Evolutionary conservation across 2,329 filamentous ascomycete genomes (phyloP).

Genomic region (Diaporthe citriasiana): DNA sequence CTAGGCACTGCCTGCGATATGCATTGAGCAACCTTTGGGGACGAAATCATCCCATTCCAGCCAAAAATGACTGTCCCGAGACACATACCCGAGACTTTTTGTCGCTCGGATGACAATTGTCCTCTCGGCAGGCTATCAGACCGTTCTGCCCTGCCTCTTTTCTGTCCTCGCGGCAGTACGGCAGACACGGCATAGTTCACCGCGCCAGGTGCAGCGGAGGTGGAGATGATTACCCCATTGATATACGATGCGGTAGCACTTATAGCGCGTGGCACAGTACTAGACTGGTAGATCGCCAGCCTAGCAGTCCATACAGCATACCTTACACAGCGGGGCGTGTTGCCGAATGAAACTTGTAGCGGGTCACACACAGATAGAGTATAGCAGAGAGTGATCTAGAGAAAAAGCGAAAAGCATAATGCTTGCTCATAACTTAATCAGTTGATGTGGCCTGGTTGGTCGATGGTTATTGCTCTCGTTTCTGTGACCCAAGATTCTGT

Average conservation of each 20-base stretch:
- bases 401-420: background rate
- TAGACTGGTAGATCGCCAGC: background rate
- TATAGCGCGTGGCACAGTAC: background rate
- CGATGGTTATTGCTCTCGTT: background rate
- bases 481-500: background rate
- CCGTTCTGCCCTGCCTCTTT: background rate
- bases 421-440: background rate
- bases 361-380: background rate
- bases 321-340: background rate
- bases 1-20: too few relatives aligned
- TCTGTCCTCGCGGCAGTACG: background rate
- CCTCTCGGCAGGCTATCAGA: conserved; percentile 3
- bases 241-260: background rate
- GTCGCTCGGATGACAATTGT: background rate
- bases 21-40: background rate
- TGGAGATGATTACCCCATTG: conserved; percentile 26
- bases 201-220: background rate
- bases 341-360: conserved; percentile 13
- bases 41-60: background rate
- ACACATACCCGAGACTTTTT: background rate
- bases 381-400: background rate
- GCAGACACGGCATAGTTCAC: conserved; percentile 23
- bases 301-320: conserved; percentile 8
- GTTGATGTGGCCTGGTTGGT: background rate
- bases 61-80: background rate